Base-by-base conservation (phyloP, 164 flowering plant species). In the Santalum album region DNA sequence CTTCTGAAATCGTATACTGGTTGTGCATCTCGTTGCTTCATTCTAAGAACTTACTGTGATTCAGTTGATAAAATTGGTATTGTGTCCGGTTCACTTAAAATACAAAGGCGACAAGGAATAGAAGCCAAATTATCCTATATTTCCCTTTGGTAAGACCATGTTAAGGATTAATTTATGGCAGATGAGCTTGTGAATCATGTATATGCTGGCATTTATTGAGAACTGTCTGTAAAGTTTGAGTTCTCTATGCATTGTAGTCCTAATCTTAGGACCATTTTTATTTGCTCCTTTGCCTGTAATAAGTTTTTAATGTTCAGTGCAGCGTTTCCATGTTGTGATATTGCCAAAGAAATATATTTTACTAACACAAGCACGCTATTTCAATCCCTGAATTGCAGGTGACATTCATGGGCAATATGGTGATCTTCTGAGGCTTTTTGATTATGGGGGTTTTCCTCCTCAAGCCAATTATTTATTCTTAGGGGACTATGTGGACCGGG, bases 401-500 rank as follows among this genome's bases (percentile, higher is more conserved):
- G 95, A 87, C 66, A 82, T 87, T 58, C 95, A 87, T 61, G 95
- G 95, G 49, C 95, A 87, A 54, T 87, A 83, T 64, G 61, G 78
- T 34, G 88, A 87, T 70, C 88, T 87, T 32, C 54, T 87, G 61
- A 71, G 84, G 65, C 84, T 84, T 55, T 87, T 87, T 59, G 95
- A 84, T 43, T 80, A 80, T 65, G 95, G 95, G 11, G 86, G 90
- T 4, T 78, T 80, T 48, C 95, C 95, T 58, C 90, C 95, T 22
- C 58, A 66, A 44, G 75, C 95, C 55, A 87, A 84, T 56, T 87
- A 87, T 56, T 68, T 87, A 45, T 87, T 87, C 53, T 61, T 87
- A 9, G 95, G 95, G 25, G 95, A 87, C 69, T 87, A 87, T 58
- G 95, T 87, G 55, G 95, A 87, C 63, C 83, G 90, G 44, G 95